phyloP scores from a whole-genome alignment of 805 yeast species.

The Nematodospora valgi region DNA sequence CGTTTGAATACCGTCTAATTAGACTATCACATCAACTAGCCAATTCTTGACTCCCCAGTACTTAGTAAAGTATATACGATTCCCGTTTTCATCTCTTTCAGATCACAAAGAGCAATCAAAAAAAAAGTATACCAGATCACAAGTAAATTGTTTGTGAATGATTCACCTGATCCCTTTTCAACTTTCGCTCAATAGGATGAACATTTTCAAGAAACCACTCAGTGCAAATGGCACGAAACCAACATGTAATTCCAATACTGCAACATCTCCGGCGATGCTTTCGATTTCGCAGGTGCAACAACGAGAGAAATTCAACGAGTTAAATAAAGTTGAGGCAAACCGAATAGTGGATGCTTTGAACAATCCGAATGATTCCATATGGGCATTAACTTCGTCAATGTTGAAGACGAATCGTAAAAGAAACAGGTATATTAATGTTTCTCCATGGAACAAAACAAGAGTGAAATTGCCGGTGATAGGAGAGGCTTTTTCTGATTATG shows the following conservation, averaged over 20 bases:
- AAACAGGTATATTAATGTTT: constrained; percentile 38
- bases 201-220: constrained; percentile 3
- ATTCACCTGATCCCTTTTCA: neutral
- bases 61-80: too few relatives aligned
- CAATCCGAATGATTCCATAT: constrained; percentile 6
- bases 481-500: constrained; percentile 24
- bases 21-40: too few relatives aligned
- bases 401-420: constrained; percentile 11
- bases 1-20: too few relatives aligned
- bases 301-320: constrained; percentile 11
- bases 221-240: neutral
- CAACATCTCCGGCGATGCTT: neutral
- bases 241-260: neutral
- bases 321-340: constrained; percentile 13
- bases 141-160: too few relatives aligned
- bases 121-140: too few relatives aligned
- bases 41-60: too few relatives aligned
- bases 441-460: constrained; percentile 38
- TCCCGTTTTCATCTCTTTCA: too few relatives aligned
- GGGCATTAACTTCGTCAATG: constrained; percentile 12
- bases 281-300: constrained; percentile 4
- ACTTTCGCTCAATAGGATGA: constrained; percentile 1
- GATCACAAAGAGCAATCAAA: too few relatives aligned
- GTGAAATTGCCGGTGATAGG: constrained; percentile 23
- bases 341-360: constrained; percentile 11